Conservation (phyloP, 2,329 filamentous ascomycete genomes). For the Verticillium dahliae region DNA sequence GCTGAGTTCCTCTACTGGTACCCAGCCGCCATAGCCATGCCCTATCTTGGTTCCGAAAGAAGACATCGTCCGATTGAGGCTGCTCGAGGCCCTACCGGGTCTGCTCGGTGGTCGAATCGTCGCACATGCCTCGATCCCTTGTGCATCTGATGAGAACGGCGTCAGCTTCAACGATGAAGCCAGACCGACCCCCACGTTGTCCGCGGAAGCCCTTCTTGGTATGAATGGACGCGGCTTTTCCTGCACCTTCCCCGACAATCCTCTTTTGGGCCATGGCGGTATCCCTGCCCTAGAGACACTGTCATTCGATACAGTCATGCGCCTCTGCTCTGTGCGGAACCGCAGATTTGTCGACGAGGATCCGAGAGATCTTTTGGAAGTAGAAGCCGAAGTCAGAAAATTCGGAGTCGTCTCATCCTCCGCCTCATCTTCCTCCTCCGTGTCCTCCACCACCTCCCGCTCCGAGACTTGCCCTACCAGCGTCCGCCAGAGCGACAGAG, state of each 20-base stretch:
- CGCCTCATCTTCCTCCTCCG: background rate
- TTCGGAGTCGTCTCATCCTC: background rate
- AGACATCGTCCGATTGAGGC: background rate
- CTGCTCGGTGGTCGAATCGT: background rate
- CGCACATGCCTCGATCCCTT: background rate
- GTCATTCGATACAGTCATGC: background rate
- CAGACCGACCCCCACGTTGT: background rate
- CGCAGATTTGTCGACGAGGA: background rate
- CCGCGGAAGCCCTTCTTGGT: background rate
- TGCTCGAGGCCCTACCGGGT: background rate
- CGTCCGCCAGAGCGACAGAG: background rate
- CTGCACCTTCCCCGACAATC: background rate
- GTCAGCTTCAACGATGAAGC: background rate
- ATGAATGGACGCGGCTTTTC: background rate
- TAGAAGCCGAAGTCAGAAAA: background rate
- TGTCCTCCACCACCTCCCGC: background rate
- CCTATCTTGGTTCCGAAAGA: background rate
- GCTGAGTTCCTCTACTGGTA: background rate
- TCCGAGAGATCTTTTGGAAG: background rate
- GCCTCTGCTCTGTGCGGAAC: background rate
- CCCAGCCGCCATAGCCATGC: background rate
- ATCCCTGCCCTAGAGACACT: background rate
- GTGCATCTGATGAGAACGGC: background rate
- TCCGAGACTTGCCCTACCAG: background rate
- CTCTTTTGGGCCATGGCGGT: background rate